phyloP scores from a whole-genome alignment of 2,329 filamentous ascomycete species.

The Claviceps fusiformis region DNA sequence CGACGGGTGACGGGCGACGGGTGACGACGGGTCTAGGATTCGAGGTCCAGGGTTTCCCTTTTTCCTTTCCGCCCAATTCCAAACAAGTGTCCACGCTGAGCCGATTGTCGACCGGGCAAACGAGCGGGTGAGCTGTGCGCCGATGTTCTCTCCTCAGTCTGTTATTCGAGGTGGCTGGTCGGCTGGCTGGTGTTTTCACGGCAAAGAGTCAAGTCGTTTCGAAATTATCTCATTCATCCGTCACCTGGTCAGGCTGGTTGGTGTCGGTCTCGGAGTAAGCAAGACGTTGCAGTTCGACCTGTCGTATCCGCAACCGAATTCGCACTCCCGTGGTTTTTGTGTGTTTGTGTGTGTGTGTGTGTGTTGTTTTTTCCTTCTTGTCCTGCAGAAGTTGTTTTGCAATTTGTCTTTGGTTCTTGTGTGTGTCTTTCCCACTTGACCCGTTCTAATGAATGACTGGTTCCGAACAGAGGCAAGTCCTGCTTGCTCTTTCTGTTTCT shows the following conservation, averaged over 20 bases:
- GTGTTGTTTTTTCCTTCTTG: not conserved
- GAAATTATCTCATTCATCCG: slow-evolving; percentile 2
- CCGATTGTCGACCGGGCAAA: not conserved
- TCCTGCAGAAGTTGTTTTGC: not conserved
- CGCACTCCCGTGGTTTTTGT: not conserved
- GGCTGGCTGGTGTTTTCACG: not conserved
- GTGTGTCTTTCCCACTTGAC: not conserved
- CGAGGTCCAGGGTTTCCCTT: slow-evolving; percentile 8
- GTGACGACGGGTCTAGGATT: no score
- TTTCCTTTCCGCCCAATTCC: not conserved
- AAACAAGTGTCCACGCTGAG: not conserved
- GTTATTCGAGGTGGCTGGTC: not conserved
- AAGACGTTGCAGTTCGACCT: slow-evolving; percentile 3
- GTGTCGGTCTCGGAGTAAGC: not conserved
- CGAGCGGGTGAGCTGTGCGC: not conserved
- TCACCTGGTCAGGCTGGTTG: not conserved
- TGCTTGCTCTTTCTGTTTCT: slow-evolving; percentile 32
- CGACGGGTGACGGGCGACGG: no score
- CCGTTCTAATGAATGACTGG: slow-evolving; percentile 20
- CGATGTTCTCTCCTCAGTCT: not conserved
- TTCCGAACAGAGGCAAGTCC: slow-evolving; percentile 38
- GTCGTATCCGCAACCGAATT: slow-evolving; percentile 3
- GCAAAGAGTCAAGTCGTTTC: not conserved
- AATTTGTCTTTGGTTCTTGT: not conserved
- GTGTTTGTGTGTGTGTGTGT: no score